Base-by-base conservation (phyloP, 129 eudicot species). In the Flaveria robusta region DNA sequence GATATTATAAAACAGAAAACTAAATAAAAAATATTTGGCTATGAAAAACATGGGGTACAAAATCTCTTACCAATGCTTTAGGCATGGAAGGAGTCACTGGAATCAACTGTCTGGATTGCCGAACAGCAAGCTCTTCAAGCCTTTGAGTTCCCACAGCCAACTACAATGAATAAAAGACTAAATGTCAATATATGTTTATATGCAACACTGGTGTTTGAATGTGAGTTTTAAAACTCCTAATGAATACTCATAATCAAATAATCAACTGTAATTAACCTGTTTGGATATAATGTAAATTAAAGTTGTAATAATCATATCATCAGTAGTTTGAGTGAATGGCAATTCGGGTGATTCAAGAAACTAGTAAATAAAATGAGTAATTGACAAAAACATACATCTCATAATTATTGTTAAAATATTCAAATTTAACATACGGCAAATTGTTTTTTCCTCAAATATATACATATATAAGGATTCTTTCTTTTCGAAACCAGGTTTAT, bases 101-200 rank as follows among this genome's bases (percentile, higher is more conserved):
- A 77, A 95, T 91, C 49, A 95, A 75, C 78, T 90, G 97, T 81
- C 88, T 86, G 41, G 92, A 89, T 60, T 91, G 96, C 67, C 84
- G 88, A 34, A 89, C 89, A 29, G 92, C 97, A 83, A 95, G 75
- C 75, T 95, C 99, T 72, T 95, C 97, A 41, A 87, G 96, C 79
- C 89, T 85, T 84, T 91, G 99, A 71, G 81, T 86, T 68, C 74
- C 92, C 77, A 73, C 77, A 64, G 92, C 76, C 74, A 78, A 59
- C 97, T 91, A 71, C 77, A 81, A 55, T 16, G 27, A 60, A 64
- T 74, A 15, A 74, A 51, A 74, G 23, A 24, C 5, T 0, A 16
- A 39, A 65, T 19, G 50, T 74, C n/a, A 86, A 76, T 74, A 75
- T 26, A 76, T 15, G 10, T 11, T 3, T 16, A 29, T 59, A 16